Percentiles rank a stretch among this genome's conserved stretches.
phyloP scores from a whole-genome alignment of 2,329 filamentous ascomycete species.

The Diaporthe sp. region DNA sequence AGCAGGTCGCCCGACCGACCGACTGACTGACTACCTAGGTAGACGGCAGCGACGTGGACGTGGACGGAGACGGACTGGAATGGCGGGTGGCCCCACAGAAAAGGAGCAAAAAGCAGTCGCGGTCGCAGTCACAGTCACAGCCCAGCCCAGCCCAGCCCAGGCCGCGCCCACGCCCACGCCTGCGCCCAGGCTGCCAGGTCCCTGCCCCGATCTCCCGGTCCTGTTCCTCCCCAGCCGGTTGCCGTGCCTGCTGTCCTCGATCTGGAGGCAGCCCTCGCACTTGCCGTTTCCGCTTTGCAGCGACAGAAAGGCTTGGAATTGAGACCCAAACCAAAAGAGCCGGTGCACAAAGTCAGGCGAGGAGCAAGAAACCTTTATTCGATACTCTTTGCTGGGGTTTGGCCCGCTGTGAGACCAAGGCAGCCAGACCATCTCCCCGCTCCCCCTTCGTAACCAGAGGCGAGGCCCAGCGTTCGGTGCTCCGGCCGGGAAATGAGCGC shows the following conservation, averaged over 20 bases:
- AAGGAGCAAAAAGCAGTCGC: slow-evolving; percentile 18
- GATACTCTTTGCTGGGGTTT: not conserved
- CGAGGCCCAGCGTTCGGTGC: slow-evolving; percentile 37
- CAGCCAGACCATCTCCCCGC: not conserved
- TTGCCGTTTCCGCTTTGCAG: slow-evolving; percentile 1
- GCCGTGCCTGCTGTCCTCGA: slow-evolving; percentile 42
- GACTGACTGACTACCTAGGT: not conserved
- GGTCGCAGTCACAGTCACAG: slow-evolving; percentile 9
- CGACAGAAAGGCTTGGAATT: not conserved
- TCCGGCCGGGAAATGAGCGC: slow-evolving; percentile 39
- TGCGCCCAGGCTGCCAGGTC: slow-evolving; percentile 13
- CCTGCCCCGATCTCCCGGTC: slow-evolving; percentile 38
- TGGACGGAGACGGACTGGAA: slow-evolving; percentile 27
- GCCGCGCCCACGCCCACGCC: not conserved
- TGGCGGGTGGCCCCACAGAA: slow-evolving; percentile 32
- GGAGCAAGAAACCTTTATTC: not conserved
- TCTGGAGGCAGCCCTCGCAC: slow-evolving; percentile 24
- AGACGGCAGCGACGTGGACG: slow-evolving; percentile 13
- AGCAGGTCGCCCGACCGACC: not conserved
- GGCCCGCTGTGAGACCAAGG: slow-evolving; percentile 18
- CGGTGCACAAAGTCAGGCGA: not conserved
- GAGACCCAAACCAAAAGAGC: not conserved
- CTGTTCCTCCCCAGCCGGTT: slow-evolving; percentile 31
- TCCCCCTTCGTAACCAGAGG: not conserved
- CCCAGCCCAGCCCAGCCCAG: slow-evolving; percentile 13